Base-by-base conservation (phyloP, 2,329 filamentous ascomycete genomes). In the Paecilomyces niveus region DNA sequence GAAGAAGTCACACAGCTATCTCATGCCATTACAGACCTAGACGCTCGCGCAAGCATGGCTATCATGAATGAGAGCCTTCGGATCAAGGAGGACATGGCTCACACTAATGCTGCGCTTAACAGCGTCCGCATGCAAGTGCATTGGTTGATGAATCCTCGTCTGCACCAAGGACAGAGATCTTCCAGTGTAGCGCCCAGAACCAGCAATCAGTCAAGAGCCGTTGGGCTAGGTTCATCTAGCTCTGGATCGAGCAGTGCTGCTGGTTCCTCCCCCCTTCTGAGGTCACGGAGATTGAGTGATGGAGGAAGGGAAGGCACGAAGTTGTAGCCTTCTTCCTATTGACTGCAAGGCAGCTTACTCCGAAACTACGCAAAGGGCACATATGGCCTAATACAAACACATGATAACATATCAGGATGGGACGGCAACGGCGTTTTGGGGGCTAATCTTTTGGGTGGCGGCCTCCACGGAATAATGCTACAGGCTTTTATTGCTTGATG, bases 1-100 rank as follows among this genome's bases (percentile, higher is more conserved):
- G 82, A 84, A 52, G 84, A 86, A 67, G 80, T 86, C 54, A 73
- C 74, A 18, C 81, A 83, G 54, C 75, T 85, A 29, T 78, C 79
- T 13, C 76, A 79, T 55, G 80, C 81, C 2, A 74, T 87, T 9
- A 78, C 79, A 3, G 83, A 86, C 58, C 76, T 86, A 50, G 85
- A 87, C 61, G 83, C 81, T 53, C 80, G 83, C 35, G 80, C 82
- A 39, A 84, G 78, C 68, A 84, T 87, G 83, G 80, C 83, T 59
- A 80, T 84, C 49, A 79, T 86, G 73, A 87, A 85, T 64, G 84
- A 87, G 67, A 84, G 80, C 53, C 76, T 86, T 32, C 81, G 84
- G 3, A 78, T 82, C 54, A 83, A 85, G 60, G 84, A 86, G 63
- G 84, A 87, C 59, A 81, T 86, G 73, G 77, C 83, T 10, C 84